Conservation (phyloP, 192 early-diverging fungal genomes). For the Gigaspora rosea region DNA sequence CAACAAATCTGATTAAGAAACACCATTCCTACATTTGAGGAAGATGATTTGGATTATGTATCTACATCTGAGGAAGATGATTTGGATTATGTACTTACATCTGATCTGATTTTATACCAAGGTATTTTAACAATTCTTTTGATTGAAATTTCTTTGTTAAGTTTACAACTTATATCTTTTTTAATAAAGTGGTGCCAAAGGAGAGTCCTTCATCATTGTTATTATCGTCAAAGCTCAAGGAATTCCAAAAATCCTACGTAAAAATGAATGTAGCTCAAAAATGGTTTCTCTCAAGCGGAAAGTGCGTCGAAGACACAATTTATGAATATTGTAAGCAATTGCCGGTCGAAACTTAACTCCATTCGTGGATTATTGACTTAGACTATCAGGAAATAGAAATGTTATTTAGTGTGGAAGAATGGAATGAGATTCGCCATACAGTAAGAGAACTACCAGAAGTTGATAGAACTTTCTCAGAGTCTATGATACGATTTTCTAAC, state of each 20-base stretch:
- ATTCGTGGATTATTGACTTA: conserved; percentile 20
- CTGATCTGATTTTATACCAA: background rate
- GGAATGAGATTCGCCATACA: conserved; percentile 13
- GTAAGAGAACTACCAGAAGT: conserved; percentile 27
- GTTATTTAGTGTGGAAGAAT: conserved; percentile 11
- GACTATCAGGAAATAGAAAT: background rate
- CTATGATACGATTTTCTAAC: conserved; percentile 26
- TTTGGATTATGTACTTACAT: no score
- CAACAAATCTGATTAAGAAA: conserved; percentile 2
- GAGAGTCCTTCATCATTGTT: background rate
- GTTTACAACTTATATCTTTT: background rate
- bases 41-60: background rate
- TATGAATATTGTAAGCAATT: conserved; percentile 20
- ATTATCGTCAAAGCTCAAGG: background rate
- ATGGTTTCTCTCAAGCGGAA: conserved; percentile 4
- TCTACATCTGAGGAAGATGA: background rate
- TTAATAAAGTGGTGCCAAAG: background rate
- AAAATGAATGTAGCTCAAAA: conserved; percentile 22
- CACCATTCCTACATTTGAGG: background rate
- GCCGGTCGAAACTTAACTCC: background rate
- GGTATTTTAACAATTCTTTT: background rate
- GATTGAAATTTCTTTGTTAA: conserved; percentile 8
- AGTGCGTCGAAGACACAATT: conserved; percentile 11
- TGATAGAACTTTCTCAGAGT: conserved; percentile 24
- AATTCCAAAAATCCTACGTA: conserved; percentile 12